Conservation (phyloP, 1,284 basidiomycete species). For the Naganishia liquefaciens region DNA sequence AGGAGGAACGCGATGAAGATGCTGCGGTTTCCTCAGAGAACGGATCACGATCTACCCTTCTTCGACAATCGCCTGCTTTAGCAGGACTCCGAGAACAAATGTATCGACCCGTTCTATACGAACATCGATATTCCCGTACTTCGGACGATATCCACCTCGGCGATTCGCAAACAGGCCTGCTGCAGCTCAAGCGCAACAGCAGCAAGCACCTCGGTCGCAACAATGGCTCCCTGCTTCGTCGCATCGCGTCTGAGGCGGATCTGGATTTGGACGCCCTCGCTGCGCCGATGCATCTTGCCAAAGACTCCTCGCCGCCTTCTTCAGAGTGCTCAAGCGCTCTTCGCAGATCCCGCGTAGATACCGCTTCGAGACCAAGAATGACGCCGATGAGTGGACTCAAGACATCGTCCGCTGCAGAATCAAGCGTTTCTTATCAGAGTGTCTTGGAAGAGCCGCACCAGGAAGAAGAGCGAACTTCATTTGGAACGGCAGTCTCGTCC, state of each 20-base stretch:
- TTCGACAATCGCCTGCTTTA: conserved; percentile 1
- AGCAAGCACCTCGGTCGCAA: conserved; percentile 42
- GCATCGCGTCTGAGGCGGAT: conserved; percentile 51
- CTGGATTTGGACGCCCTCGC: conserved; percentile 33
- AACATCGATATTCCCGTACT: conserved; percentile 28
- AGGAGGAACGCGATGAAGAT: neutral
- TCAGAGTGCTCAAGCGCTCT: neutral
- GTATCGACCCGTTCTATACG: neutral
- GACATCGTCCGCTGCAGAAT: conserved; percentile 2
- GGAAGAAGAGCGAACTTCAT: neutral
- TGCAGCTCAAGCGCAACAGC: conserved; percentile 26
- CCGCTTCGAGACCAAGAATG: conserved; percentile 4
- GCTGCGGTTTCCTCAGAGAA: conserved; percentile 11
- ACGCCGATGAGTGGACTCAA: conserved; percentile 11
- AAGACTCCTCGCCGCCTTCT: neutral
- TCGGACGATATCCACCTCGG: conserved; percentile 49
- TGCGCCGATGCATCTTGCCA: neutral
- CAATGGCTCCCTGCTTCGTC: conserved; percentile 38
- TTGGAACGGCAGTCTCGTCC: neutral
- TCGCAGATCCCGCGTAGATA: neutral
- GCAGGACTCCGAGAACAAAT: neutral
- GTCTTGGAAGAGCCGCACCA: neutral
- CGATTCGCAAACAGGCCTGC: conserved; percentile 44
- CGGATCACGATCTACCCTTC: conserved; percentile 24
- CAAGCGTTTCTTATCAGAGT: conserved; percentile 6